Percentiles rank a stretch among this genome's conserved stretches.
These are phyloP conservation scores for Pezicula neosporulosa DNA, from an alignment of 2,329 filamentous ascomycete species.

Conservation along the genomic window DNA sequence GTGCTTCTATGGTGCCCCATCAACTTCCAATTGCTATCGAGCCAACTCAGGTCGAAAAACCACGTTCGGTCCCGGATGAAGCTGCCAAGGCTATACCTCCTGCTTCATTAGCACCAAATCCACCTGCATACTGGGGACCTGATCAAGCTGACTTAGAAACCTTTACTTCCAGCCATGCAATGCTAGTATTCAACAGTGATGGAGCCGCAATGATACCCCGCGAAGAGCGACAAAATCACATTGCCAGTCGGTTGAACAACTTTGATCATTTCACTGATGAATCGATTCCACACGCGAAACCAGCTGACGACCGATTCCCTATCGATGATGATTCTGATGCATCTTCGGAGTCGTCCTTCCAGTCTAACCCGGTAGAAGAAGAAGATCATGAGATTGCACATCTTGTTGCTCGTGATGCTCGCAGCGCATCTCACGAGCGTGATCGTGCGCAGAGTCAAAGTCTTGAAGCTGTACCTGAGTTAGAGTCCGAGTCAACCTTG, in stretches of 20 bases:
- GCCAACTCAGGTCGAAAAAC: neutral
- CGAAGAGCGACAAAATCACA: neutral
- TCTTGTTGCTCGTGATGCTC: neutral
- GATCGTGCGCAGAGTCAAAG: too few relatives aligned
- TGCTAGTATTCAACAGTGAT: too few relatives aligned
- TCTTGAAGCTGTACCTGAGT: neutral
- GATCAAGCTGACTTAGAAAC: too few relatives aligned
- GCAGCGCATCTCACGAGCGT: too few relatives aligned
- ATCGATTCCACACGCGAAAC: neutral
- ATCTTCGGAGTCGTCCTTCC: neutral
- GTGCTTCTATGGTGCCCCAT: slow-evolving; percentile 2
- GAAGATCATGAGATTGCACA: neutral
- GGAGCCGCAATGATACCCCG: too few relatives aligned
- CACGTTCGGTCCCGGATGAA: neutral
- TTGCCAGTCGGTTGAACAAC: neutral
- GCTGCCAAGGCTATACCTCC: neutral
- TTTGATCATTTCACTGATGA: neutral
- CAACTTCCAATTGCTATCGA: neutral
- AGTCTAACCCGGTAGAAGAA: neutral
- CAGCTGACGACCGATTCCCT: neutral
- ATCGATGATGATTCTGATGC: neutral
- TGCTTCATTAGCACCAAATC: neutral
- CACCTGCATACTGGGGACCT: slow-evolving; percentile 1
- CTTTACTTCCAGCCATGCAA: too few relatives aligned
- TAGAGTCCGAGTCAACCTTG: neutral